Conservation (phyloP, 345 rosid species). For the Camelina neglecta region DNA sequence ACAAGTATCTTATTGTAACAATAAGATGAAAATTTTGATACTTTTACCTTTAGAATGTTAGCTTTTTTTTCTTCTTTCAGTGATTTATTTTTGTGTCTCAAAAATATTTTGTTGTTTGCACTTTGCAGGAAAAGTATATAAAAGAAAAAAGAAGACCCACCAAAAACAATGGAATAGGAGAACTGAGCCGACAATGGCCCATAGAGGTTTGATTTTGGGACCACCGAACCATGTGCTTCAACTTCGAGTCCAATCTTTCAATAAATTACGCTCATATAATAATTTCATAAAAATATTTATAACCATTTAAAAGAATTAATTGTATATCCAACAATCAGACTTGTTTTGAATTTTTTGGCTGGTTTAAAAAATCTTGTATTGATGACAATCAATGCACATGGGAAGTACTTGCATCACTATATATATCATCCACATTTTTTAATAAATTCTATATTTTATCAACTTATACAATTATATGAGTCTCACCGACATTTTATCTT, state of each 20-base stretch:
- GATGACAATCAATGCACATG: conserved; percentile 34
- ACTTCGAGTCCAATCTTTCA: conserved; percentile 22
- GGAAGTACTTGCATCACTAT: conserved; percentile 24
- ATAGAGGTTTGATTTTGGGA: conserved; percentile 39
- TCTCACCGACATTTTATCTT: conserved; percentile 35
- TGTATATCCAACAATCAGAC: neutral
- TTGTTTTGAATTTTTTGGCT: conserved; percentile 21
- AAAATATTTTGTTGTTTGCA: neutral
- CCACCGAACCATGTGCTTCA: conserved; percentile 41
- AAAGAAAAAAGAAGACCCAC: conserved; percentile 9
- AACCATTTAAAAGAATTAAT: neutral
- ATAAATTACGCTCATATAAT: neutral
- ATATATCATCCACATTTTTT: conserved; percentile 27
- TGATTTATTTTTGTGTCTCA: no score
- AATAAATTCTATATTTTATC: neutral
- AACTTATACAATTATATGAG: neutral
- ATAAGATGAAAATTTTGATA: no score
- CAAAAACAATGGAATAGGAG: conserved; percentile 27
- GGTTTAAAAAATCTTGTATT: conserved; percentile 25
- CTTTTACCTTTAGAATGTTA: no score
- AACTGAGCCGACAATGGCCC: conserved; percentile 38
- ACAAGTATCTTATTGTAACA: no score
- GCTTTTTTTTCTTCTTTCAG: no score
- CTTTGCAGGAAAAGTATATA: neutral
- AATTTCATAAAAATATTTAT: neutral